phyloP scores from a whole-genome alignment of 345 rosid genomes.

The Euclidium syriacum region DNA sequence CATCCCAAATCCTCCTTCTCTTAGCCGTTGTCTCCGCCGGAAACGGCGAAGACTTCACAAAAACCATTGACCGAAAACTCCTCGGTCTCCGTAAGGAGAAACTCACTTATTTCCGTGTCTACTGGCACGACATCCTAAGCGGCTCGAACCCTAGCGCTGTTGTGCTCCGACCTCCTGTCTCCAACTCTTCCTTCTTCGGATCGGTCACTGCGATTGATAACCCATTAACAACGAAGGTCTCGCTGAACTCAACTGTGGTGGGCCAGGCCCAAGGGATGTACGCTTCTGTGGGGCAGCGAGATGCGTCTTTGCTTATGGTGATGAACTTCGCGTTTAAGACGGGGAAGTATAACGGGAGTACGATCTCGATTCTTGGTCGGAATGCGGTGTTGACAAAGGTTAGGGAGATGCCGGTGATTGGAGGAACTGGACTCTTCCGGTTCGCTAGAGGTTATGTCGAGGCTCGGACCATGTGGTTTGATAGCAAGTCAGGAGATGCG shows the following conservation, averaged over 20 bases:
- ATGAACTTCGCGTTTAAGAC: conserved; percentile 42
- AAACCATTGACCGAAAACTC: conserved; percentile 2
- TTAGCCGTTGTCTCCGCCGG: not conserved
- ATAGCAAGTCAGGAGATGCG: conserved; percentile 36
- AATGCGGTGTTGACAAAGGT: conserved; percentile 34
- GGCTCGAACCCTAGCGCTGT: conserved; percentile 38
- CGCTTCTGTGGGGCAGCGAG: conserved; percentile 27
- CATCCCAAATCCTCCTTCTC: conserved; percentile 10
- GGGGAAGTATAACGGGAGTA: conserved; percentile 46
- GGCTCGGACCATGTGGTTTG: conserved; percentile 34
- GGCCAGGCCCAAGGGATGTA: conserved; percentile 47
- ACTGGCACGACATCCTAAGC: conserved; percentile 50
- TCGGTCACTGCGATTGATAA: conserved; percentile 34
- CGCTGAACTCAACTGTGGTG: conserved; percentile 32
- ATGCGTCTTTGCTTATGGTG: conserved; percentile 31
- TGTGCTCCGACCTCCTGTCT: conserved; percentile 20
- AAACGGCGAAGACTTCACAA: conserved; percentile 2
- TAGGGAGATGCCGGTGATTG: conserved; percentile 59
- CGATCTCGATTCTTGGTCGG: conserved; percentile 41
- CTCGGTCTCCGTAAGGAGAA: conserved; percentile 35
- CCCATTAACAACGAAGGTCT: conserved; percentile 33
- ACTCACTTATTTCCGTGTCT: conserved; percentile 39
- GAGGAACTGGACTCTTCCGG: conserved; percentile 59
- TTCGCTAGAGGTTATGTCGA: conserved; percentile 57
- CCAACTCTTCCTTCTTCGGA: conserved; percentile 35